Evolutionary conservation across 1,284 basidiomycete species (phyloP).

Genomic region (Macrocystidia cucumis): DNA sequence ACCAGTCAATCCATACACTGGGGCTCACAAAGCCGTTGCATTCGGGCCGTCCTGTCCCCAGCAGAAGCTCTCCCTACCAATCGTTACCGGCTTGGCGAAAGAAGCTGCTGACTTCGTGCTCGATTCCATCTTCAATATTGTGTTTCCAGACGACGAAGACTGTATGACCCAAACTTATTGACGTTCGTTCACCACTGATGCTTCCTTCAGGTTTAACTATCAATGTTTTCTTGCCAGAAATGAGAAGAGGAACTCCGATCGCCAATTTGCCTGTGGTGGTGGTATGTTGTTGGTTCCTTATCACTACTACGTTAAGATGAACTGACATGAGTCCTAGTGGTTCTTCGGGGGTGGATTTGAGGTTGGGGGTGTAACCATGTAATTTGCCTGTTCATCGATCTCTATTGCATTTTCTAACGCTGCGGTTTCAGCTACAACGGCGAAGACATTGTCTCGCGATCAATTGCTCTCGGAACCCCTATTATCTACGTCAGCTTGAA

Average conservation of each 20-base stretch:
- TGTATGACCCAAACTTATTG: conserved; percentile 23
- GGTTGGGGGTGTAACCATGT: conserved; percentile 28
- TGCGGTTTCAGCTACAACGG: conserved; percentile 12
- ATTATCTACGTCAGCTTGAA: conserved; percentile 46
- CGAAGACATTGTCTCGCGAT: conserved; percentile 15
- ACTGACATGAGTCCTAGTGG: no score
- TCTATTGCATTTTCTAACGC: no score
- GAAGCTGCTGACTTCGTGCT: conserved; percentile 27
- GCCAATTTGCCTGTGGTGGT: conserved; percentile 48
- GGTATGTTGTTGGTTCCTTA: conserved; percentile 23
- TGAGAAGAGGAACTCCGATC: conserved; percentile 25
- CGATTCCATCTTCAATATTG: conserved; percentile 21
- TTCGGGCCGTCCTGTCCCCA: conserved; percentile 46
- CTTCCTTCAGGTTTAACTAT: conserved; percentile 48
- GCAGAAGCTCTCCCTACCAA: conserved; percentile 27
- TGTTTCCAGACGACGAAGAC: conserved; percentile 38
- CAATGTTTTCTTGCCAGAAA: conserved; percentile 50
- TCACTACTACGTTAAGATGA: no score
- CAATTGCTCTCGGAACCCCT: conserved; percentile 14
- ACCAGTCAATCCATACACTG: conserved; percentile 31
- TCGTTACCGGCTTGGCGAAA: conserved; percentile 22
- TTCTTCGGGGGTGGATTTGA: conserved; percentile 42
- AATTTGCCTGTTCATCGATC: conserved; percentile 10
- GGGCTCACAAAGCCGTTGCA: conserved; percentile 26
- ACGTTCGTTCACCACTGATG: no score